Evolutionary conservation across 345 rosid genomes (phyloP).

Genomic region (Schrenkiella parvula): DNA sequence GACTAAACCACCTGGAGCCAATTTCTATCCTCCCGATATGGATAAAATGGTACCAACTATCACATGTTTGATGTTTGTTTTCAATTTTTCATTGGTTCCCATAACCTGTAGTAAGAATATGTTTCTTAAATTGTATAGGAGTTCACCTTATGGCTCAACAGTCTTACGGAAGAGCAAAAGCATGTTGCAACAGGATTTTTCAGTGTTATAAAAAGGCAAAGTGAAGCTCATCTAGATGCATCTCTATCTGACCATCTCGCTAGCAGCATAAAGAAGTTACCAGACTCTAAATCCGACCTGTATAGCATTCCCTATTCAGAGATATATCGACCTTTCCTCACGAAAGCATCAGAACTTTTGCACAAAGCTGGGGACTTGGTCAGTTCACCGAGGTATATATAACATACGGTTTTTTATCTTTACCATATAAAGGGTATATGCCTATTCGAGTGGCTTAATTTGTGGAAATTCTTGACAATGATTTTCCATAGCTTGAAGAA

Average conservation of each 20-base stretch:
- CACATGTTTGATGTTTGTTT: not conserved
- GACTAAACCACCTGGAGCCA: conserved; percentile 85
- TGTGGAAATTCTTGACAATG: not conserved
- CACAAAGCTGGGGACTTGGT: conserved; percentile 79
- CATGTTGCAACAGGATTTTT: conserved; percentile 68
- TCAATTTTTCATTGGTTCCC: not conserved
- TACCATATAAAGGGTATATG: not conserved
- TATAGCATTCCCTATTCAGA: conserved; percentile 60
- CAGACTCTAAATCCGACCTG: conserved; percentile 44
- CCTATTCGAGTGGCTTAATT: not conserved
- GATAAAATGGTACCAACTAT: conserved; percentile 61
- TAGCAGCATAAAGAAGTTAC: conserved; percentile 29
- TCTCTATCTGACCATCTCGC: conserved; percentile 31
- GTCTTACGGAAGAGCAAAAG: conserved; percentile 52
- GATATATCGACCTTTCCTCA: conserved; percentile 61
- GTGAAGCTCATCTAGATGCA: conserved; percentile 46
- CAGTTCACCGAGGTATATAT: conserved; percentile 61
- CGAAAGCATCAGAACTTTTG: conserved; percentile 63
- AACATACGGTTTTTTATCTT: not conserved
- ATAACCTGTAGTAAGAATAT: not conserved
- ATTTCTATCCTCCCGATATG: conserved; percentile 97
- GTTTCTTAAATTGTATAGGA: conserved; percentile 48
- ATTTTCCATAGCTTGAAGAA: conserved; percentile 65
- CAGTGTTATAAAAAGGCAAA: conserved; percentile 65
- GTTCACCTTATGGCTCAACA: conserved; percentile 61